Evolutionary conservation across 352 stramenopile species (phyloP).

Genomic region (Plasmopara viticola): DNA sequence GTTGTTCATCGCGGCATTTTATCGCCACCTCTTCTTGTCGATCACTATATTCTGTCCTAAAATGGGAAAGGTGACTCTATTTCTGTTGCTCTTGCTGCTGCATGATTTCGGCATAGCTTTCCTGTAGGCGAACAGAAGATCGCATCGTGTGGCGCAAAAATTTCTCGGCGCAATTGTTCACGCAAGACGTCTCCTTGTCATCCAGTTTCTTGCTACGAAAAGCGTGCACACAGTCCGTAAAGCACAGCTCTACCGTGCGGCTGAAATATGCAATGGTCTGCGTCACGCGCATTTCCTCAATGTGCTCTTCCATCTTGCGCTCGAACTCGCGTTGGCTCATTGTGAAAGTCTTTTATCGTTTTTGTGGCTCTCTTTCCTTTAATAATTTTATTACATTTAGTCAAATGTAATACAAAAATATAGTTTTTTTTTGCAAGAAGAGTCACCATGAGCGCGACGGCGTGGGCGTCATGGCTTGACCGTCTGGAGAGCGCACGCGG

Average conservation of each 20-base stretch:
- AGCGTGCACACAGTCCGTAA: slow-evolving; percentile 84
- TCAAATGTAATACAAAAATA: too few relatives aligned
- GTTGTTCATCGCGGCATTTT: slow-evolving; percentile 8
- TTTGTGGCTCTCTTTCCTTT: neutral
- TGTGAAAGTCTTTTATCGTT: slow-evolving; percentile 6
- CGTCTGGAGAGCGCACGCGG: slow-evolving; percentile 66
- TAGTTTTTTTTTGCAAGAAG: slow-evolving; percentile 5
- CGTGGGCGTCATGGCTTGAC: slow-evolving; percentile 78
- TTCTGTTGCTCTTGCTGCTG: slow-evolving; percentile 71
- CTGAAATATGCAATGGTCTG: slow-evolving; percentile 88
- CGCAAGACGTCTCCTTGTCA: slow-evolving; percentile 84
- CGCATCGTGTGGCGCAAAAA: slow-evolving; percentile 89
- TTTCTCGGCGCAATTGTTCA: slow-evolving; percentile 87
- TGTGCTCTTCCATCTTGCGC: slow-evolving; percentile 87
- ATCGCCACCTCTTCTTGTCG: neutral
- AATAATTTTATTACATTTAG: neutral
- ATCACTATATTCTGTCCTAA: neutral
- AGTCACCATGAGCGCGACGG: slow-evolving; percentile 48
- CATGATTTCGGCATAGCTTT: slow-evolving; percentile 86
- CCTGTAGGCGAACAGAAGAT: slow-evolving; percentile 82
- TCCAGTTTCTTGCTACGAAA: slow-evolving; percentile 90
- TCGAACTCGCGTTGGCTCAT: slow-evolving; percentile 82
- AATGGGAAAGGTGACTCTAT: slow-evolving; percentile 13
- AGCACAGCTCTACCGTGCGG: slow-evolving; percentile 86
- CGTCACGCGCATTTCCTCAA: slow-evolving; percentile 88